Evolutionary conservation across 2,329 filamentous ascomycete genomes (phyloP), one percentile per base, ranked within the genome.

Genomic region (Malbranchea zuffiana): DNA sequence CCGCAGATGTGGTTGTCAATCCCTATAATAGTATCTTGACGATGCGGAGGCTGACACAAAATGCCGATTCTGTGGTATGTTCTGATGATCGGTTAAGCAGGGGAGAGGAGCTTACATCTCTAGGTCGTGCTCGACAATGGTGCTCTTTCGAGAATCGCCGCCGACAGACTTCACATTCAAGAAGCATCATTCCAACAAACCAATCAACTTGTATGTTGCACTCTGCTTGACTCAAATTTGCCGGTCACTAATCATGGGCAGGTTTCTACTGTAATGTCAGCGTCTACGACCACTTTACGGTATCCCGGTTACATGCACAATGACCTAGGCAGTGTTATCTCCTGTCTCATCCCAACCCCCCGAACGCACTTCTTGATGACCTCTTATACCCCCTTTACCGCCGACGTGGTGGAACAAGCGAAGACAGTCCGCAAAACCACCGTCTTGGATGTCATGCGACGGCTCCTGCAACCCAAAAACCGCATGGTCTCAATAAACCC

Each of bases 241-340:
- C 13, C n/a, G 13, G 12, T 31, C 21, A 25, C 36, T 49, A 36
- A 53, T 13, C 16, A 29, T 32, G 32, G 40, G n/a, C 32, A 81
- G 75, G 73, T 90, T 3, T 90, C 86, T 5, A 98, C 92, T 1
- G 92, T 98, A 59, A 98, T 98, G 90, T 95, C 87, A 23, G 90
- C 90, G 25, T 92, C 85, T 55, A 98, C 90, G 3, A 96, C 88
- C 6, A 95, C 92, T 2, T 75, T 98, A 34, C 76, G 90, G 55
- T 98, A 98, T 59, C 90, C 90, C 1, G 90, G 90, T 25, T 98
- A 98, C 65, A 98, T 98, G 90, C 90, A 98, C 69, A 98, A 98
- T 61, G 90, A 98, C 56, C 79, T 98, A 11, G 87, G 94, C 54
- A 90, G 88, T 61, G 96, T 98, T 51, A 74, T 98, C 40, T 90